Evolutionary conservation across 2,329 filamentous ascomycete genomes (phyloP).

Genomic region (Madurella mycetomatis): DNA sequence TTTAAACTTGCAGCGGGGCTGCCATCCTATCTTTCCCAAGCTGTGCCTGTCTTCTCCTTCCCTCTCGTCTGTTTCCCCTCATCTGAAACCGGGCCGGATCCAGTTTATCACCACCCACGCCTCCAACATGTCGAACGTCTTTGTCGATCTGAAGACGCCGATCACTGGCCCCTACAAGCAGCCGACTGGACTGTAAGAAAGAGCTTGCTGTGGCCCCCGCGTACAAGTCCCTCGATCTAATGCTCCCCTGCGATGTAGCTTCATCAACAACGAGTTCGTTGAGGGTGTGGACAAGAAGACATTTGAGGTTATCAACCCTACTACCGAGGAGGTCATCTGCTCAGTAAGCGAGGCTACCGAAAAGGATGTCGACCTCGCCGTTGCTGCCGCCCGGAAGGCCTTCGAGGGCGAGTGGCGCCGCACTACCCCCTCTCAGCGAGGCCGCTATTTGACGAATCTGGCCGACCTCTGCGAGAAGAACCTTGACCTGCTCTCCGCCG

Average conservation of each 20-base stretch:
- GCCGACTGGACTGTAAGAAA: conserved; percentile 58
- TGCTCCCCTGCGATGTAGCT: conserved; percentile 46
- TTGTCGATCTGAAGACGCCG: conserved; percentile 63
- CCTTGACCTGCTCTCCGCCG: conserved; percentile 66
- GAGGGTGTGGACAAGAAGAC: conserved; percentile 80
- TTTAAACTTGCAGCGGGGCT: neutral
- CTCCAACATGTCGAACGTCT: conserved; percentile 32
- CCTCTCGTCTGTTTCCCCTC: neutral
- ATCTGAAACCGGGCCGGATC: neutral
- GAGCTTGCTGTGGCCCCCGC: conserved; percentile 25
- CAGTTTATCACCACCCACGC: neutral
- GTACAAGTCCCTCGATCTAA: conserved; percentile 5
- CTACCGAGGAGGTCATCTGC: conserved; percentile 78
- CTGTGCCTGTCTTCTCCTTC: neutral
- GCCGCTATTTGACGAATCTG: conserved; percentile 67
- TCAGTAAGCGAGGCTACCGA: conserved; percentile 80
- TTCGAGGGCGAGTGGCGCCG: conserved; percentile 70
- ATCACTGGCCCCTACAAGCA: conserved; percentile 56
- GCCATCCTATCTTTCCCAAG: neutral
- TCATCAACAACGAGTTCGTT: conserved; percentile 92
- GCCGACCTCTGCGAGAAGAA: conserved; percentile 79
- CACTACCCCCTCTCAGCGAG: conserved; percentile 66
- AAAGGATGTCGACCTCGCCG: conserved; percentile 79
- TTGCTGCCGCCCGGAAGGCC: conserved; percentile 78
- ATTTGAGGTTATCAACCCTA: conserved; percentile 88